These are phyloP conservation scores for Cenchrus fungigraminus DNA, from an alignment of 176 grass and related monocot species.

Conservation along the genomic window DNA sequence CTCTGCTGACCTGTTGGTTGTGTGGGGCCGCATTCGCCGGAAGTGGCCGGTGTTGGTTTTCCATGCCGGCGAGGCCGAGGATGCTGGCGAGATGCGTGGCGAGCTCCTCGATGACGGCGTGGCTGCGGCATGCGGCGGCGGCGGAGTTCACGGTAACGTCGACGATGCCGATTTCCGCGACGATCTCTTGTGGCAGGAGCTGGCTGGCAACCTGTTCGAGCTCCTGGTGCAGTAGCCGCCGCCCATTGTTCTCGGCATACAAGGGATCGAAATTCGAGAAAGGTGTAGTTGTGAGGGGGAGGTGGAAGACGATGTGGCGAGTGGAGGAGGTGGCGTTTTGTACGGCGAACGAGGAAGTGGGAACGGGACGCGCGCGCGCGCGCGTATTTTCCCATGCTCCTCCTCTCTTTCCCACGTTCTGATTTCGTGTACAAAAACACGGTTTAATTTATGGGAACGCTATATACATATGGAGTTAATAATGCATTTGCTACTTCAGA, in stretches of 20 bases:
- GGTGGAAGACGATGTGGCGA: background rate
- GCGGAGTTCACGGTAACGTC: background rate
- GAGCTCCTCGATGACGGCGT: conserved; percentile 24
- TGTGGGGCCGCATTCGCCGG: background rate
- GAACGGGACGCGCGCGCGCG: background rate
- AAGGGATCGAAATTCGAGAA: background rate
- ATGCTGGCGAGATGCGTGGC: conserved; percentile 31
- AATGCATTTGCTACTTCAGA: no score
- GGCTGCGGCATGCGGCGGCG: background rate
- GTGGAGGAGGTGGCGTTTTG: conserved; percentile 6
- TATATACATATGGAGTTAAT: background rate
- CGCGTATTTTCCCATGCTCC: background rate
- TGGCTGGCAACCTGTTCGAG: conserved; percentile 17
- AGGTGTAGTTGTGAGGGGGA: background rate
- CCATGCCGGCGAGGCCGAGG: conserved; percentile 26
- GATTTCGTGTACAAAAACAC: background rate
- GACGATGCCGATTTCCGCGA: conserved; percentile 31
- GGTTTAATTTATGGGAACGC: conserved; percentile 3
- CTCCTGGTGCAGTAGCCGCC: conserved; percentile 4
- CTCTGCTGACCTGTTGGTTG: no score
- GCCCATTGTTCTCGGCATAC: background rate
- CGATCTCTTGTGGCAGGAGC: conserved; percentile 41
- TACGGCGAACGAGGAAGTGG: background rate
- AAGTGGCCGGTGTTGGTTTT: background rate
- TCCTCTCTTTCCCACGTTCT: conserved; percentile 17